These are phyloP conservation scores for Mycena albidolilacea DNA, from an alignment of 768 basidiomycete genomes.

Conservation along the genomic window DNA sequence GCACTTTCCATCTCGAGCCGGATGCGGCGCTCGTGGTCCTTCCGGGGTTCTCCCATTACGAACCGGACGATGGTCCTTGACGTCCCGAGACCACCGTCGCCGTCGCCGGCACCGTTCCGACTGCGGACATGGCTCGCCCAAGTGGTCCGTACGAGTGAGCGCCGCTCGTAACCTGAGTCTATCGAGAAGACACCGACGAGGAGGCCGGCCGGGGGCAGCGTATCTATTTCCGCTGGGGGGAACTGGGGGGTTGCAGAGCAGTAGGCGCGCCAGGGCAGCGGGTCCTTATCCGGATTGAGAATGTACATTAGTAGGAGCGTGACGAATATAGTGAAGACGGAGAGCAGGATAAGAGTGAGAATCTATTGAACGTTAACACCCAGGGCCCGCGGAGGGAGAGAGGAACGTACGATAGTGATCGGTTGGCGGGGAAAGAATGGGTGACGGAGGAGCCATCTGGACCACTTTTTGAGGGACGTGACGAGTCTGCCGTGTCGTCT, in stretches of 20 bases:
- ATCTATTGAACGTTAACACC: constrained; percentile 59
- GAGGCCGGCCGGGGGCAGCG: constrained; percentile 86
- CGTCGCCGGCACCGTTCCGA: constrained; percentile 77
- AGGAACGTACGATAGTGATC: constrained; percentile 78
- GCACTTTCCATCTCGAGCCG: constrained; percentile 92
- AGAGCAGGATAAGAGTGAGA: constrained; percentile 81
- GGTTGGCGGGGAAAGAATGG: constrained; percentile 87
- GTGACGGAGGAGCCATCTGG: constrained; percentile 73
- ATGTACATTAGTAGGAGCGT: constrained; percentile 93
- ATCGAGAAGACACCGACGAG: constrained; percentile 93
- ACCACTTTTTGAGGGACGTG: constrained; percentile 68
- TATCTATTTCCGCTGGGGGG: constrained; percentile 81
- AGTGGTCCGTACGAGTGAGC: constrained; percentile 89
- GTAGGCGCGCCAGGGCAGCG: constrained; percentile 94
- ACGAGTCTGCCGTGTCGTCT: constrained; percentile 62
- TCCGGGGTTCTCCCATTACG: constrained; percentile 87
- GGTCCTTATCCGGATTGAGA: constrained; percentile 96
- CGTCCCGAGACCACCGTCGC: constrained; percentile 81
- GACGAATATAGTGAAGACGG: constrained; percentile 84
- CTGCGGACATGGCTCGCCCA: constrained; percentile 91
- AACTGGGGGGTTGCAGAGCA: constrained; percentile 76
- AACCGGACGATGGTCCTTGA: constrained; percentile 92
- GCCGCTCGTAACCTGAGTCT: constrained; percentile 86
- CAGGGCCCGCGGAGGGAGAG: constrained; percentile 16
- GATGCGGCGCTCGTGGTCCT: constrained; percentile 84